Base-by-base conservation (phyloP, 1,284 basidiomycete genomes). In the Clitocybe nebularis region DNA sequence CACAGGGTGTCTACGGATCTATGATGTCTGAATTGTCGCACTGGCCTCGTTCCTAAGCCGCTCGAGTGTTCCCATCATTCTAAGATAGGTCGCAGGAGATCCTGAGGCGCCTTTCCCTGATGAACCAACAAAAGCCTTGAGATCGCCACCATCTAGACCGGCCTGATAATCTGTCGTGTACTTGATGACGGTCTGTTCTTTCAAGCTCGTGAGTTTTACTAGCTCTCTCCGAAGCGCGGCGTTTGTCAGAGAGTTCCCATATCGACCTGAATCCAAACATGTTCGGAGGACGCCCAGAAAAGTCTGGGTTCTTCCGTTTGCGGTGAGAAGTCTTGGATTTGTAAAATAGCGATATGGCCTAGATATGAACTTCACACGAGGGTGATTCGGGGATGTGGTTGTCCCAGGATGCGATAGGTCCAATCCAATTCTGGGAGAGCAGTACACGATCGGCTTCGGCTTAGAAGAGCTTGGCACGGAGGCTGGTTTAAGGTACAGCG, bases 361-460 rank as follows among this genome's bases (percentile, higher is more conserved):
- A 6, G 73, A 60, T 24, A 88, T 61, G 52, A 73, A 87, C 7
- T 58, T 38, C 21, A 83, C 69, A 29, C 85, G 74, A 3, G 79
- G 76, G 51, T 86, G 66, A 9, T 61, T 49, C 35, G 57, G 56
- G 4, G 57, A 60, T 10, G 52, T 55, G 4, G 62, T 69, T 0
- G 64, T 71, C 3, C 62, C 66, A 0, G 75, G 67, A 52, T 84
- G 75, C 5, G 83, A 81, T 19, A 89, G 71, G 44, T 88, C 85
- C 24, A 89, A 67, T 2, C 85, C 86, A 37, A 89, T 79, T 14
- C 85, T 74, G 7, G 86, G 84, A 25, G 84, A 85, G 22, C 62
- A 60, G 58, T 79, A 83, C 13, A 86, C 57, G 10, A 46, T 49
- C 23, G 44, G 43, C n/a, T n/a, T n/a, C n/a, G n/a, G n/a, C 26